phyloP scores from a whole-genome alignment of 306 rosid species.

The Arachis stenosperma region DNA sequence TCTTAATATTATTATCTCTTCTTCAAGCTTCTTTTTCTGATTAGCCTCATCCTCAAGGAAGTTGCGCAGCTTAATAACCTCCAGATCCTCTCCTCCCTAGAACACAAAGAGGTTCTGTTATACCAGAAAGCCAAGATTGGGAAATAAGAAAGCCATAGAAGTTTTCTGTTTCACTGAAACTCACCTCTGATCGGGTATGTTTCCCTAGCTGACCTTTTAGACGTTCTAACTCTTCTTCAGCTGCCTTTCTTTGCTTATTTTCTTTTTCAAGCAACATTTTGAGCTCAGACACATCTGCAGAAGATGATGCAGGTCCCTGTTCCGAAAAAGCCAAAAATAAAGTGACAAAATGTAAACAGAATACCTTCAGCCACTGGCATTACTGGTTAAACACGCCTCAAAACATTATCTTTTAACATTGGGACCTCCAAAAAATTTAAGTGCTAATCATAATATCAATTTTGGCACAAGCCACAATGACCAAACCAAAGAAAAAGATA shows the following conservation, averaged over 20 bases:
- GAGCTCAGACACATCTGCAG: conserved; percentile 58
- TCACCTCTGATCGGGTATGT: conserved; percentile 57
- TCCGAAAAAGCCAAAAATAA: conserved; percentile 32
- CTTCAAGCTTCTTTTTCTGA: conserved; percentile 83
- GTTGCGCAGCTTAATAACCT: conserved; percentile 61
- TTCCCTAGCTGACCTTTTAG: conserved; percentile 59
- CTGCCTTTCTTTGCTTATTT: conserved; percentile 59
- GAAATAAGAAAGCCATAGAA: conserved; percentile 20
- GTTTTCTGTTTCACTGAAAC: conserved; percentile 27
- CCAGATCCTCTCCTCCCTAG: conserved; percentile 73
- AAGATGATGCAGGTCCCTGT: conserved; percentile 56
- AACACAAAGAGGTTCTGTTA: conserved; percentile 43
- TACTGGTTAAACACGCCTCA: conserved; percentile 7
- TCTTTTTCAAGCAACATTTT: conserved; percentile 72
- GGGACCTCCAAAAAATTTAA: conserved; percentile 24
- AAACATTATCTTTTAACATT: conserved; percentile 19
- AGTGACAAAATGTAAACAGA: not conserved
- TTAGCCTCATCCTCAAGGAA: conserved; percentile 74
- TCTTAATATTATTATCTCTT: conserved; percentile 77
- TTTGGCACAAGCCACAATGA: conserved; percentile 10
- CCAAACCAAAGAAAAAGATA: conserved; percentile 22
- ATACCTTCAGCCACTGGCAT: not conserved
- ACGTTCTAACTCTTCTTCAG: conserved; percentile 74
- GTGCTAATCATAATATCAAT: conserved; percentile 21
- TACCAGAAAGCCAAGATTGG: conserved; percentile 37